Base-by-base conservation (phyloP, 2,329 filamentous ascomycete genomes). In the Fusarium setosum region DNA sequence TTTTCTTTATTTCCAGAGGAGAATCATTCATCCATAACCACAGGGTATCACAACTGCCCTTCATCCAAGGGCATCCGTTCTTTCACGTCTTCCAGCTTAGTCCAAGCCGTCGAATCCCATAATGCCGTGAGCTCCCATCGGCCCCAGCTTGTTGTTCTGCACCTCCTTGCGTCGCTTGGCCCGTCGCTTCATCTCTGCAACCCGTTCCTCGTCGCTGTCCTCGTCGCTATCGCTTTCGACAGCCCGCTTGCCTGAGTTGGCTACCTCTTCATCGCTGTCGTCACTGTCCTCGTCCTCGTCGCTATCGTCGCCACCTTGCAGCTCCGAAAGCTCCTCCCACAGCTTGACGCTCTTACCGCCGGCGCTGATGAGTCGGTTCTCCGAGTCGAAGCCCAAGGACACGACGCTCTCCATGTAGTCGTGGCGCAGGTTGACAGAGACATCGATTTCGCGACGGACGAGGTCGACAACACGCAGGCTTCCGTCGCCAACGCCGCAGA, bases 371-470 rank as follows among this genome's bases (percentile, higher is more conserved):
- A 99, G 88, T 42, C 96, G 86, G 42, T 94, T 92, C 50, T 90
- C 88, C 49, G 91, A 90, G 78, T 98, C 96, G 66, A 98, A 97
- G 2, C 86, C 91, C 1, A 99, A 78, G 0, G 87, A 92, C 2
- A 94, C 86, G 4, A 97, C 94, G 3, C 91, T 92, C 74, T 98
- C 95, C 17, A 96, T 80, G 60, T 97, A 94, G 72, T 97, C 93
- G 75, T 97, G 95, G 70, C 87, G 74, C 34, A 82, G 68, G 81
- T 72, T 91, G 74, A 85, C 70, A 50, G 90, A 86, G 1, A 82
- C 82, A 21, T 92, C 82, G 5, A 97, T 87, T 74, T 92, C 90
- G 69, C 96, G 92, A n/a, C 71, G 72, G 1, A 90, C 88, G 29
- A 97, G 81, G 71, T 92, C 88, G 42, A 97, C 91, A 55, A 97